Evolutionary conservation across 2,329 filamentous ascomycete species (phyloP), one percentile per base, ranked within the genome.

Genomic region (Pestalotiopsis sp.): DNA sequence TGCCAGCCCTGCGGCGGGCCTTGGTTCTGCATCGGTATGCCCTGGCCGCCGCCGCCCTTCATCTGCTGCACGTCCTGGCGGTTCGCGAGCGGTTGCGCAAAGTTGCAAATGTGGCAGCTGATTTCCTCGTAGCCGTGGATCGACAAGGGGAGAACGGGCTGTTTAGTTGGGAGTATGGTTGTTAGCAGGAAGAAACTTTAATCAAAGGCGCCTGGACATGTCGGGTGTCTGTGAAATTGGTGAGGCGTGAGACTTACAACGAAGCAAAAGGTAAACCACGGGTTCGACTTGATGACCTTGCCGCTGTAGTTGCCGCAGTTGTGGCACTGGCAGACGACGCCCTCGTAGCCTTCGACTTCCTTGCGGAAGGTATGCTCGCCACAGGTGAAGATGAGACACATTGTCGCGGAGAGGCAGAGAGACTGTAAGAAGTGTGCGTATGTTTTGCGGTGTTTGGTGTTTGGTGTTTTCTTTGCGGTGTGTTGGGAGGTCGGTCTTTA

Each of bases 221-320:
- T 23, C 20, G 20, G 27, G 27, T 27, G 27, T 27, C 27, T 27
- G 27, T 27, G 27, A 27, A 27, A 27, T 27, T 4, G 27, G 27
- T 5, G 27, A 27, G 27, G 27, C n/a, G 31, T 2, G 61, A 25
- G 11, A 82, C 86, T 75, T 80, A 90, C 88, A 66, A 94, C 80
- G 80, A 92, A 94, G 84, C 92, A 94, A 76, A 94, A 90, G 4
- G 92, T 94, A 76, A 94, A 94, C 90, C 91, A 94, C 57, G 89
- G 89, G 69, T 90, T 85, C 69, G 85, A 86, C 79, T 91, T 91
- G 75, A 89, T 83, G 68, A 91, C 88, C 70, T 82, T 83, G 14
- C 83, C 89, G 2, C 85, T 83, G 80, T 87, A 88, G 82, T 91
- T 91, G 66, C 89, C 88, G 78, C 89, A 91, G 79, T 91, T 90